A percentile compares a stretch with the other conserved stretches of the same genome.
These are phyloP conservation scores for Raffaelea deltoideospora DNA, from an alignment of 2,329 filamentous ascomycete genomes.

Conservation along the genomic window DNA sequence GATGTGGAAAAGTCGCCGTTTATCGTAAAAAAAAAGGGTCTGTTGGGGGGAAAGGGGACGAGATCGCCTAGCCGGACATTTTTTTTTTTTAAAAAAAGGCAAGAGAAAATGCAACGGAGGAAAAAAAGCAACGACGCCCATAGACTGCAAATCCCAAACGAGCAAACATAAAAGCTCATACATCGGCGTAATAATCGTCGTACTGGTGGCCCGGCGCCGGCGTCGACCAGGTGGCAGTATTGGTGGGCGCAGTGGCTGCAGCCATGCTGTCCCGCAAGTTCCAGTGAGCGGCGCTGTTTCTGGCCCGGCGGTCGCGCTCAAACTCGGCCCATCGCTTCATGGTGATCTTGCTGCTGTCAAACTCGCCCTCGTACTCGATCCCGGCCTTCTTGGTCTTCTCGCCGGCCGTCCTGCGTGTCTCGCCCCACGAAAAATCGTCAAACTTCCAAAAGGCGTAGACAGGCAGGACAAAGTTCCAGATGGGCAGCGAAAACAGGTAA, in stretches of 20 bases:
- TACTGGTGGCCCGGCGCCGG: constrained; percentile 26
- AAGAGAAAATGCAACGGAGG: no score
- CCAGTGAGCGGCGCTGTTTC: constrained; percentile 29
- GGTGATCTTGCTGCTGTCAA: constrained; percentile 96
- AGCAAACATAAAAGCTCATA: constrained; percentile 16
- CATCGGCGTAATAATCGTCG: constrained; percentile 41
- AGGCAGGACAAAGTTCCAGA: constrained; percentile 96
- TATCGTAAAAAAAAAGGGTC: no score
- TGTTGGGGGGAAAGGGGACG: no score
- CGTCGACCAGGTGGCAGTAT: constrained; percentile 23
- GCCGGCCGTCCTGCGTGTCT: constrained; percentile 87
- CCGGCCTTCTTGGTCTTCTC: constrained; percentile 80
- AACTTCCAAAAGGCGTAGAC: constrained; percentile 98
- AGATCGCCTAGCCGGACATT: no score
- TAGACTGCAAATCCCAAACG: no score
- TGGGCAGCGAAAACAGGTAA: constrained; percentile 79
- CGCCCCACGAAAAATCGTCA: constrained; percentile 98
- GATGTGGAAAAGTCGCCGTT: no score
- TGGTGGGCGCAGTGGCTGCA: constrained; percentile 19
- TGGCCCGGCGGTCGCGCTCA: constrained; percentile 48
- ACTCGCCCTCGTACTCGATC: constrained; percentile 83
- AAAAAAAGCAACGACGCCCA: neutral
- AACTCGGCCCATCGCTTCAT: constrained; percentile 99
- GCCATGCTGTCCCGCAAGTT: constrained; percentile 35
- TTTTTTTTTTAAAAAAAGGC: no score